These are phyloP conservation scores for Amylostereum areolatum DNA, from an alignment of 1,284 basidiomycete genomes.

Conservation along the genomic window DNA sequence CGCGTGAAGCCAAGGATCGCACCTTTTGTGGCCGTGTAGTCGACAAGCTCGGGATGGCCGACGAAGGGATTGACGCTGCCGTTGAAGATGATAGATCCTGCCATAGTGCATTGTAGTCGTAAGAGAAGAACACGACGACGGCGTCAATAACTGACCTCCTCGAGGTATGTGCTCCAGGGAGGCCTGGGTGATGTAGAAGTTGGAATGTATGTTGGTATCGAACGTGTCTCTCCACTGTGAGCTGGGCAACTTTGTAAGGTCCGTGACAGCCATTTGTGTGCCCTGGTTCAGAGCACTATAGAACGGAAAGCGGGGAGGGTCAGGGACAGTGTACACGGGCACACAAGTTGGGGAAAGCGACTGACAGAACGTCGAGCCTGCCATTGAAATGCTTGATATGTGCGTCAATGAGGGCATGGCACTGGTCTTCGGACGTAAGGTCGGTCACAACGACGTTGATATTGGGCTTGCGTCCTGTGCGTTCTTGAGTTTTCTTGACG, in stretches of 20 bases:
- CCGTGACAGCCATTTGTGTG: constrained; percentile 41
- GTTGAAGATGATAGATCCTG: constrained; percentile 43
- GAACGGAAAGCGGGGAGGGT: neutral
- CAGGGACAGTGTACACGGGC: neutral
- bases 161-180: constrained; percentile 33
- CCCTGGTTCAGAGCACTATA: constrained; percentile 47
- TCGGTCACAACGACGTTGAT: constrained; percentile 36
- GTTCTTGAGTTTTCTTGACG: constrained; percentile 10
- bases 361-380: constrained; percentile 38
- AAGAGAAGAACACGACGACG: constrained; percentile 22
- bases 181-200: constrained; percentile 49
- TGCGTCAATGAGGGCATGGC: constrained; percentile 35
- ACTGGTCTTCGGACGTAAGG: constrained; percentile 36
- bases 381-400: constrained; percentile 34
- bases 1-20: constrained; percentile 41
- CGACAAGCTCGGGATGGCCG: constrained; percentile 47
- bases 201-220: constrained; percentile 42
- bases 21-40: constrained; percentile 55
- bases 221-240: constrained; percentile 51
- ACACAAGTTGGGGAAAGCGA: neutral
- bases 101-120: constrained; percentile 36
- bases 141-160: constrained; percentile 21
- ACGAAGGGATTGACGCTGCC: constrained; percentile 43
- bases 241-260: constrained; percentile 35
- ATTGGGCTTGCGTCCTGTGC: constrained; percentile 23